Percentiles rank a stretch among this genome's conserved stretches.
phyloP scores from a whole-genome alignment of 345 rosid genomes.

The Pseudoturritis turrita region DNA sequence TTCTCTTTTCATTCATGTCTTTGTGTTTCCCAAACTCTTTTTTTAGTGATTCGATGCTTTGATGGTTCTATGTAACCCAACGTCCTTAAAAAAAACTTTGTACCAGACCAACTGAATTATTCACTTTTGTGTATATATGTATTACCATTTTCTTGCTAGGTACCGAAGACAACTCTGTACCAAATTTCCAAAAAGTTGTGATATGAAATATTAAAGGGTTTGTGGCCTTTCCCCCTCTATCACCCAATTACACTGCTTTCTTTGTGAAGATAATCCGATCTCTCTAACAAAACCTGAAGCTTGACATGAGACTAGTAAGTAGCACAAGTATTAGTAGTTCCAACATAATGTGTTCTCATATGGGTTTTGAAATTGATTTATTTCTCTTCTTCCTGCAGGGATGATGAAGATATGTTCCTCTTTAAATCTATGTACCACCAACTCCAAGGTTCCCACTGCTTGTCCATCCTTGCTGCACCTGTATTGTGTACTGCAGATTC shows the following conservation, averaged over 20 bases:
- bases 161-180: not conserved
- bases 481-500: constrained; percentile 88
- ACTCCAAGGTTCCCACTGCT: constrained; percentile 72
- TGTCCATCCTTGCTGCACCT: constrained; percentile 88
- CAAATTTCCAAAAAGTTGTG: not conserved
- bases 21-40: constrained; percentile 7
- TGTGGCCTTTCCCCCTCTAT: not conserved
- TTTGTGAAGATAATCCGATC: constrained; percentile 60
- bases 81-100: constrained; percentile 19
- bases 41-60: constrained; percentile 15
- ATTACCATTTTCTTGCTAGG: not conserved
- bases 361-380: not conserved
- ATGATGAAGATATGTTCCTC: not conserved
- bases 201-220: not conserved
- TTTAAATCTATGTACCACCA: constrained; percentile 24
- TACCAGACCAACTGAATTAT: constrained; percentile 16
- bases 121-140: constrained; percentile 19
- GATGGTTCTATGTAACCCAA: constrained; percentile 17
- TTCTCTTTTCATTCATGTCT: constrained; percentile 19
- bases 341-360: not conserved
- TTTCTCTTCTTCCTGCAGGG: not conserved
- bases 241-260: constrained; percentile 43
- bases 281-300: constrained; percentile 55
- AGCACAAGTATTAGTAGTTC: not conserved
- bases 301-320: not conserved